Base-by-base conservation (phyloP, 2,329 filamentous ascomycete genomes). In the Lizonia empirigonia region DNA sequence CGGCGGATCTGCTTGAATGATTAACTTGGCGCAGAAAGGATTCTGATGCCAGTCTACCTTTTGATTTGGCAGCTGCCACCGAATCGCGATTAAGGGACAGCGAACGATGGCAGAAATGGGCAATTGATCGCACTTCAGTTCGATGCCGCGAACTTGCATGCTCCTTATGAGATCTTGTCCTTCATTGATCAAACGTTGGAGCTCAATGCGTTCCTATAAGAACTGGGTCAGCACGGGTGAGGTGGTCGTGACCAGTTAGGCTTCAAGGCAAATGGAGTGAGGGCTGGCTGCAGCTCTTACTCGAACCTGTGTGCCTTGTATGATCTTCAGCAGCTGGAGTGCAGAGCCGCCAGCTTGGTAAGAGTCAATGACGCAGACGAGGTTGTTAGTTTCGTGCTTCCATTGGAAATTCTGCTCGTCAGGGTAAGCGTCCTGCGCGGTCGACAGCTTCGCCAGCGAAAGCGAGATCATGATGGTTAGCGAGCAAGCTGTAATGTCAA, bases 61-160 rank as follows among this genome's bases (percentile, higher is more conserved):
- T 30, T 66, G 60, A 44, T 72, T 63, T n/a, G 67, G 57, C 13
- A 72, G 42, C 33, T 63, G 64, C 59, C 75, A 78, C 44, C 75
- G 65, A 12, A 79, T 58, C 9, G 76, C 77, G 2, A 80, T 56
- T 3, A 73, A 53, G 4, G 71, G 64, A 18, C 67, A 68, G 39
- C 72, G 74, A 8, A 70, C 66, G 24, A 79, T 72, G 26, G 70
- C 76, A 35, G 74, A 76, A n/a, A 78, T 73, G 5, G 76, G 75
- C 2, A 79, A 64, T 44, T 77, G 70, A 8, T 78, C 76, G 16
- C 64, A 59, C 16, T 62, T 64, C 27, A 71, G 56, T 19, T 68
- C 55, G 10, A 69, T 52, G 12, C 70, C 63, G 13, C 57, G 60
- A 23, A 67, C 52, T 13, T 61, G 49, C 53, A 63, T 61, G 6